phyloP scores from a whole-genome alignment of 306 rosid genomes.

The Prunus davidiana region DNA sequence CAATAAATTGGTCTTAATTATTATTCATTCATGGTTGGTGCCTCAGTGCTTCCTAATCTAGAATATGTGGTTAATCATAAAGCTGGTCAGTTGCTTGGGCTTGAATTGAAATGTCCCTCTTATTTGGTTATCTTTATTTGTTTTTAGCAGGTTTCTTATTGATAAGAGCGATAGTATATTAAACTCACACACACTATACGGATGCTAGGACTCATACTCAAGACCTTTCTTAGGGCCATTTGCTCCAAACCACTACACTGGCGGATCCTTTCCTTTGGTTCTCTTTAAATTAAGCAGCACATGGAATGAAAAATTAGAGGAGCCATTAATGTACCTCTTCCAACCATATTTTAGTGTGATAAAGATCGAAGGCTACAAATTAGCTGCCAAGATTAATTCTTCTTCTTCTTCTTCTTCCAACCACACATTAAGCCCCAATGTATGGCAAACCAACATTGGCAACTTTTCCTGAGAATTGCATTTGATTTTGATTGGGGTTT shows the following conservation, averaged over 20 bases:
- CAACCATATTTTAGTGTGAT: not conserved
- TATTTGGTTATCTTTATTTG: not conserved
- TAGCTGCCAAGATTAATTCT: not conserved
- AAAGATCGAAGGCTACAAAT: slow-evolving; percentile 5
- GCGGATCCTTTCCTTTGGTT: not conserved
- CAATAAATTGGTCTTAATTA: not conserved
- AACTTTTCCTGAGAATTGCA: slow-evolving; percentile 6
- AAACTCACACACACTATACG: no score
- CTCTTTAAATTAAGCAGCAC: slow-evolving; percentile 9
- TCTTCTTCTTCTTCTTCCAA: not conserved
- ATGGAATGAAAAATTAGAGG: slow-evolving; percentile 22
- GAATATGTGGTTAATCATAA: not conserved
- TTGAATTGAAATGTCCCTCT: slow-evolving; percentile 11
- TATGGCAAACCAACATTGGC: not conserved
- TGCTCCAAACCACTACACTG: no score
- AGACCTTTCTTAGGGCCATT: accelerated
- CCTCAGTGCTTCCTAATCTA: not conserved
- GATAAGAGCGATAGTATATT: no score
- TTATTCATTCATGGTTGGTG: not conserved
- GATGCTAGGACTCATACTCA: no score
- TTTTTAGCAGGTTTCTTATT: no score
- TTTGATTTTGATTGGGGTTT: slow-evolving; percentile 13
- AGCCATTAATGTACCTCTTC: slow-evolving; percentile 13
- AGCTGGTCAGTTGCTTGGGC: not conserved
- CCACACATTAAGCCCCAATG: not conserved